Evolutionary conservation across 495 filamentous ascomycete species (phyloP).

Genomic region (Lasiosphaeris hirsuta): DNA sequence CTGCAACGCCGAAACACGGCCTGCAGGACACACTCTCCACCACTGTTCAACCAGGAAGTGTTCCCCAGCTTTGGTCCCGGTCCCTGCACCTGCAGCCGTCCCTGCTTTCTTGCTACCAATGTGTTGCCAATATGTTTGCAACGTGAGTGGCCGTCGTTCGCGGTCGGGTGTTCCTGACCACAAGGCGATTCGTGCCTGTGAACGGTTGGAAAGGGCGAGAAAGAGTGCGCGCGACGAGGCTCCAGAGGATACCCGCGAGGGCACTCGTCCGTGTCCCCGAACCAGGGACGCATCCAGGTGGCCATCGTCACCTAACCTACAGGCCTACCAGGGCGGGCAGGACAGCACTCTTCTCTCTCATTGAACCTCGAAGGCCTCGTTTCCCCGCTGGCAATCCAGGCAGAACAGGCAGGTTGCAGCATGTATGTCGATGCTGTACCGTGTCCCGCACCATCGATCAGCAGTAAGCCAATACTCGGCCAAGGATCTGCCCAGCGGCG

Average conservation of each 20-base stretch:
- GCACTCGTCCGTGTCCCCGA: too few relatives aligned
- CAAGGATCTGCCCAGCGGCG: conserved; percentile 11
- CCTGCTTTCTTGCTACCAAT: neutral
- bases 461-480: conserved; percentile 9
- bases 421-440: neutral
- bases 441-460: conserved; percentile 4
- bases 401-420: neutral
- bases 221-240: neutral
- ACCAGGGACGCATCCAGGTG: too few relatives aligned
- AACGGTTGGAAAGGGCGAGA: neutral
- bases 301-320: too few relatives aligned
- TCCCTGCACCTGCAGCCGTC: conserved; percentile 20
- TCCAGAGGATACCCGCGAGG: too few relatives aligned
- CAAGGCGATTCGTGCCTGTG: too few relatives aligned
- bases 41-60: conserved; percentile 7
- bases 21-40: conserved; percentile 16
- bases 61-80: conserved; percentile 25
- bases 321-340: too few relatives aligned
- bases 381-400: conserved; percentile 5
- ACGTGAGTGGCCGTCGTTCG: conserved; percentile 11
- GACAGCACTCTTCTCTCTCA: neutral
- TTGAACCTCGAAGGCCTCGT: neutral
- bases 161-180: too few relatives aligned
- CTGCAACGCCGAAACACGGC: conserved; percentile 18
- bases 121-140: neutral